These are phyloP conservation scores for Loxodes magnus DNA, from an alignment of 73 alveolate species.

Conservation along the genomic window DNA sequence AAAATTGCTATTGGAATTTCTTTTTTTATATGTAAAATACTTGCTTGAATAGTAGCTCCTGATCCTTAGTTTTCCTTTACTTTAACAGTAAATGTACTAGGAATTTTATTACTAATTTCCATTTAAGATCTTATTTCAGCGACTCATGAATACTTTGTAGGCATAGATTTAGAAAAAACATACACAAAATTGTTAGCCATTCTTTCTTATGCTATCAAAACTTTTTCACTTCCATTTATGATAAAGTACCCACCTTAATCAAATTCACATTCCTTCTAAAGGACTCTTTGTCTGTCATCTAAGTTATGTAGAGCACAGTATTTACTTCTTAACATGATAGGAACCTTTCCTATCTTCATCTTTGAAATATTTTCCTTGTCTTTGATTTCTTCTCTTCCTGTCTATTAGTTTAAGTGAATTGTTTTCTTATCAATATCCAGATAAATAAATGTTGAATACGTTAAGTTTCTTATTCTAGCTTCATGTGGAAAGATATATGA, in stretches of 20 bases:
- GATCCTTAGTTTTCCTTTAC: neutral
- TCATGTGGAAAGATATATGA: conserved; percentile 74
- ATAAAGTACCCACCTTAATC: conserved; percentile 98
- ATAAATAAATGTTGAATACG: conserved; percentile 74
- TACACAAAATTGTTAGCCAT: conserved; percentile 96
- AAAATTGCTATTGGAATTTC: conserved; percentile 82
- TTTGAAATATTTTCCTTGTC: conserved; percentile 24
- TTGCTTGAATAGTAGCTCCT: conserved; percentile 38
- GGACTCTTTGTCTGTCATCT: conserved; percentile 50
- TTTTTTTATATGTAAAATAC: conserved; percentile 73
- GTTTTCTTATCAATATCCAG: conserved; percentile 63
- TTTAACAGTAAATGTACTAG: conserved; percentile 1
- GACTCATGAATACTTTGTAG: conserved; percentile 76
- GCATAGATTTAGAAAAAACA: conserved; percentile 84
- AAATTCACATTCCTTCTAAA: conserved; percentile 73
- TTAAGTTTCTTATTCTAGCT: conserved; percentile 88
- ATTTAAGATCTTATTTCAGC: conserved; percentile 60
- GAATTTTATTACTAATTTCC: conserved; percentile 8
- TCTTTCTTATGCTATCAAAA: conserved; percentile 94
- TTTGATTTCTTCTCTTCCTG: conserved; percentile 22
- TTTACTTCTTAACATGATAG: conserved; percentile 83
- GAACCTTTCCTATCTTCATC: conserved; percentile 63
- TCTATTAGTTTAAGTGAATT: conserved; percentile 26
- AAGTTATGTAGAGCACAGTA: conserved; percentile 55
- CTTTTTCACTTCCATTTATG: conserved; percentile 96